A percentile compares a stretch with the other conserved stretches of the same genome.
These are phyloP conservation scores for Raffaelea albimanens DNA, from an alignment of 2,329 filamentous ascomycete genomes.

Conservation along the genomic window DNA sequence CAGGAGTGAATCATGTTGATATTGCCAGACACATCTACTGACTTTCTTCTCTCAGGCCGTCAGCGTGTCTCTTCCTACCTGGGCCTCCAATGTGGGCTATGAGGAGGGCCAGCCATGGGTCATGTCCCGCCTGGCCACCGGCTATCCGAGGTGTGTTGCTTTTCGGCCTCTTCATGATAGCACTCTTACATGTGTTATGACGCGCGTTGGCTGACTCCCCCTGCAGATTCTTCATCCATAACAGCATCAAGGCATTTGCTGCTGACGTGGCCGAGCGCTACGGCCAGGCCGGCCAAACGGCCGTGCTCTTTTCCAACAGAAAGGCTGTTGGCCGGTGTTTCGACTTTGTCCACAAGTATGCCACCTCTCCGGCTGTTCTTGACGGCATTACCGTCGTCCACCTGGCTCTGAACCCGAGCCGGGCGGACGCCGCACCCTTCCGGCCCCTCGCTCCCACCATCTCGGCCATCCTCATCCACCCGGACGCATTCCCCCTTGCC, in stretches of 20 bases:
- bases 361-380: conserved; percentile 35
- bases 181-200: too few species aligned
- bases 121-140: conserved; percentile 73
- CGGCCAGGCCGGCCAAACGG: conserved; percentile 53
- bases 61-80: conserved; percentile 91
- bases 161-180: too few species aligned
- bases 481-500: conserved; percentile 58
- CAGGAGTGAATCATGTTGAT: neutral
- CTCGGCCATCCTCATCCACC: conserved; percentile 62
- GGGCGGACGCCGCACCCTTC: conserved; percentile 40
- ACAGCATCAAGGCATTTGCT: conserved; percentile 66
- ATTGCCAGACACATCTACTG: neutral
- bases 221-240: conserved; percentile 81
- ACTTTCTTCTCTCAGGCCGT: conserved; percentile 62
- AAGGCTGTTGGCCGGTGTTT: conserved; percentile 62
- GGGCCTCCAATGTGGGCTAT: conserved; percentile 83
- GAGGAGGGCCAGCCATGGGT: conserved; percentile 89
- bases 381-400: conserved; percentile 47
- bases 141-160: conserved; percentile 64
- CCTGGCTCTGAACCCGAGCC: conserved; percentile 51
- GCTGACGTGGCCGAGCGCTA: conserved; percentile 55
- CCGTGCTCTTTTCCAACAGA: conserved; percentile 74
- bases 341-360: conserved; percentile 58
- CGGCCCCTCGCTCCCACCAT: conserved; percentile 48
- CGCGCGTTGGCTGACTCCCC: neutral